Evolutionary conservation across 2,329 filamentous ascomycete species (phyloP).

Genomic region (Orbilia blumenaviensis): DNA sequence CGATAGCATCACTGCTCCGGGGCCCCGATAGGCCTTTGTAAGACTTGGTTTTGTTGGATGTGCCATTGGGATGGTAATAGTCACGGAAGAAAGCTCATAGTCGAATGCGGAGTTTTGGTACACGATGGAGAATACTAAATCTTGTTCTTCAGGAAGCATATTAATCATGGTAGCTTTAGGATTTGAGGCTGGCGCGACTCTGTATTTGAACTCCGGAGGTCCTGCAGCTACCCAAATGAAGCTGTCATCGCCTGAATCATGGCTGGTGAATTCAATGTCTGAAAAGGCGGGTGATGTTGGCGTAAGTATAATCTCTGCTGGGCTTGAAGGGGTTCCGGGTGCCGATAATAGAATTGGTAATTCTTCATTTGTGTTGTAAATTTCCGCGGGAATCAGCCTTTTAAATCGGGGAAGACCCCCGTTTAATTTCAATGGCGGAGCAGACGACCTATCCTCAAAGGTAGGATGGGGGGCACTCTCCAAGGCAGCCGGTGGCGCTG

Average conservation of each 20-base stretch:
- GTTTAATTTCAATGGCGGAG: background rate
- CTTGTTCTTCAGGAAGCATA: constrained; percentile 23
- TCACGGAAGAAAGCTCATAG: constrained; percentile 27
- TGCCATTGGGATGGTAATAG: constrained; percentile 30
- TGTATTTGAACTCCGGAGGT: constrained; percentile 12
- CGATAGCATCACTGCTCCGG: constrained; percentile 54
- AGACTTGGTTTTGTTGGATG: constrained; percentile 28
- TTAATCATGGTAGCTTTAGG: constrained; percentile 5
- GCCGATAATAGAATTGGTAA: background rate
- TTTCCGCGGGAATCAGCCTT: background rate
- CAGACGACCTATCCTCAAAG: background rate
- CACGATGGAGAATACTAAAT: constrained; percentile 51
- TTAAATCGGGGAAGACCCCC: background rate
- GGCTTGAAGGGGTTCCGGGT: constrained; percentile 1
- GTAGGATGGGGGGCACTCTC: constrained; percentile 15
- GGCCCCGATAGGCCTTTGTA: constrained; percentile 43
- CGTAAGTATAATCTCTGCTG: background rate
- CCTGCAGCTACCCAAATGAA: background rate
- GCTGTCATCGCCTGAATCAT: background rate
- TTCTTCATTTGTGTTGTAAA: background rate
- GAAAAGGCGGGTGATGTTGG: background rate
- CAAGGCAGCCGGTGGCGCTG: background rate
- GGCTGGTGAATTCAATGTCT: background rate
- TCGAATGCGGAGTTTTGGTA: constrained; percentile 19
- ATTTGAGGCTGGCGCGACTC: constrained; percentile 5